These are phyloP conservation scores for Daedaleopsis nitida DNA, from an alignment of 768 basidiomycete genomes.

Conservation along the genomic window DNA sequence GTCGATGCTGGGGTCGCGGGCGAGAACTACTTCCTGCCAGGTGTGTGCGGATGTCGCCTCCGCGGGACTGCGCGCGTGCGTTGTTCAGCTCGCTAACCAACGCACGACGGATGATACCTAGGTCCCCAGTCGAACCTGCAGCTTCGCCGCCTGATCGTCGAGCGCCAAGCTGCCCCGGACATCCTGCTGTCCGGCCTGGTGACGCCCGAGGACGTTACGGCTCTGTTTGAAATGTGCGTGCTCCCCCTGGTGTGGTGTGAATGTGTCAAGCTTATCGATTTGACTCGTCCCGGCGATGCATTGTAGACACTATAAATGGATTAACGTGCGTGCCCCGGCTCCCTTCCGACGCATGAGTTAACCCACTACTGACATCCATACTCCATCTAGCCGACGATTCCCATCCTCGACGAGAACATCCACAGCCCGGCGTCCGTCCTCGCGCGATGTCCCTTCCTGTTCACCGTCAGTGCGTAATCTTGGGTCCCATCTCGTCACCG, in stretches of 20 bases:
- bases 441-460: slow-evolving; percentile 57
- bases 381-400: slow-evolving; percentile 51
- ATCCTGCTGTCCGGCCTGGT: slow-evolving; percentile 35
- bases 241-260: background rate
- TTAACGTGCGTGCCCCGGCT: slow-evolving; percentile 47
- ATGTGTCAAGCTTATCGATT: slow-evolving; percentile 31
- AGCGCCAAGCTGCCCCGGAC: slow-evolving; percentile 34
- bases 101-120: background rate
- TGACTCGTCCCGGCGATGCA: slow-evolving; percentile 34
- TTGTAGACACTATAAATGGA: slow-evolving; percentile 34
- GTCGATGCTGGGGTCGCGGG: slow-evolving; percentile 20
- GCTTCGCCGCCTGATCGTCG: slow-evolving; percentile 34
- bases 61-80: background rate
- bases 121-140: slow-evolving; percentile 33
- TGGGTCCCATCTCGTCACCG: slow-evolving; percentile 23
- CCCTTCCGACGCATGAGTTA: slow-evolving; percentile 12
- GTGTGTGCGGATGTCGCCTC: slow-evolving; percentile 9
- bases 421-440: slow-evolving; percentile 57
- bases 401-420: slow-evolving; percentile 56
- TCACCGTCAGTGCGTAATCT: slow-evolving; percentile 55
- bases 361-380: slow-evolving; percentile 28
- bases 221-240: slow-evolving; percentile 34
- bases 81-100: background rate
- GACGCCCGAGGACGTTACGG: slow-evolving; percentile 30
- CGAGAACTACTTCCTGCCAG: slow-evolving; percentile 26